These are phyloP conservation scores for Hirsutella thompsonii DNA, from an alignment of 2,329 filamentous ascomycete genomes.

Conservation along the genomic window DNA sequence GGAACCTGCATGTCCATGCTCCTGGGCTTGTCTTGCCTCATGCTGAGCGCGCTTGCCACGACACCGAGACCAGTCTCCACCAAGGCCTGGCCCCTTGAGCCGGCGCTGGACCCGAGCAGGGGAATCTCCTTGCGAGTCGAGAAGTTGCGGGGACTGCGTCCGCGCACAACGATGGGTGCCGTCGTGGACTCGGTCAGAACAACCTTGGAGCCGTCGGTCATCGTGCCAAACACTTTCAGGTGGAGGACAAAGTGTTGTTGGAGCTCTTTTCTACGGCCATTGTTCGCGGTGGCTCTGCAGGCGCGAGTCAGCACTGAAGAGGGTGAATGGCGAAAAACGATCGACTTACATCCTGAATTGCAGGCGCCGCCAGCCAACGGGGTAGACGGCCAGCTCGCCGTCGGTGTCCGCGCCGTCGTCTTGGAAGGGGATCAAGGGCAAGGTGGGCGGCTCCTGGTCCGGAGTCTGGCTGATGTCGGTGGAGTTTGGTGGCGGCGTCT, in stretches of 20 bases:
- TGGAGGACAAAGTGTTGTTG: slow-evolving; percentile 93
- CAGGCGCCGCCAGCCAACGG: slow-evolving; percentile 84
- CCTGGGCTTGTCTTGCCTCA: slow-evolving; percentile 43
- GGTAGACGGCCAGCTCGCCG: slow-evolving; percentile 78
- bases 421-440: slow-evolving; percentile 58
- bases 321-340: neutral
- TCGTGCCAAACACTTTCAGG: slow-evolving; percentile 71
- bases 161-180: slow-evolving; percentile 84
- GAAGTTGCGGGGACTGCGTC: slow-evolving; percentile 87
- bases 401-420: slow-evolving; percentile 48
- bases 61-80: slow-evolving; percentile 51
- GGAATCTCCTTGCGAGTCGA: slow-evolving; percentile 89
- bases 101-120: slow-evolving; percentile 62
- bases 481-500: slow-evolving; percentile 75
- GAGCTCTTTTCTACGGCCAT: slow-evolving; percentile 83
- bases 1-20: slow-evolving; percentile 40
- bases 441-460: slow-evolving; percentile 77
- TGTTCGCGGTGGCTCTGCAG: slow-evolving; percentile 78
- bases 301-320: neutral
- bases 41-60: slow-evolving; percentile 40
- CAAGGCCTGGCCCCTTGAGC: slow-evolving; percentile 63
- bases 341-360: slow-evolving; percentile 71
- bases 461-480: slow-evolving; percentile 48
- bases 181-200: slow-evolving; percentile 75
- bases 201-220: slow-evolving; percentile 72